Evolutionary conservation across 202 grass and related monocot species (phyloP), one percentile per base, ranked within the genome.

Genomic region (Musa balbisiana): DNA sequence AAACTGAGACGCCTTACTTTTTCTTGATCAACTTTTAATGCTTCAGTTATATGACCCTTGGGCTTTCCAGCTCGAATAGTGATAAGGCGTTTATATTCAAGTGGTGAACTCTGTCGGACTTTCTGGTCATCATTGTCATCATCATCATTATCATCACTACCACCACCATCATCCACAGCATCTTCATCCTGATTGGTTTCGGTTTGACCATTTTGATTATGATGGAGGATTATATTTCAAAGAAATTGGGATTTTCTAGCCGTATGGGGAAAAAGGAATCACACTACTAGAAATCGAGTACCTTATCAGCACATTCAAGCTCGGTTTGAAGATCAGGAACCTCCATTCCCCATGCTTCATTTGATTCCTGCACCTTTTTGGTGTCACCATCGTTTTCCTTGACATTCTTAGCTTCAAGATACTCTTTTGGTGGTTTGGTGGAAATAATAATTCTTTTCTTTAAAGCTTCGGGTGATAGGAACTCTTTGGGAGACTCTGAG

Each of bases 401-500:
- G 29, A 67, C 83, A 62, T 72, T 83, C 62, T 97, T 93, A 52
- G 86, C 83, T 85, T 89, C 82, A 26, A 93, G 93, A 73, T 97
- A 97, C 70, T 93, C 93, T 82, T 93, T 97, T 71, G 93, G 93
- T 43, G 93, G 88, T 82, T 97, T 97, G 26, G 93, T 97, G 76
- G 93, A 97, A 25, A 97, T 83, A 74, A 97, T 84, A 62, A 97
- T 76, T 79, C 86, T 84, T 21, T 85, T 82, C 70, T 84, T 97
- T 53, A 97, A 84, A 79, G 76, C 78, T 89, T 93, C 93, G 52
- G 90, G 90, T 53, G 93, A 97, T 76, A 90, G 88, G 58, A 97
- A 97, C 79, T 97, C 90, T 88, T 97, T 84, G 83, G 81, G 52
- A 76, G 84, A 89, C 80, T 93, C 85, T 77, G 82, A 76, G 71